A percentile compares a stretch with the other conserved stretches of the same genome.
These are phyloP conservation scores for Ceratopteris richardii DNA, from an alignment of 75 land plant species.

Conservation along the genomic window DNA sequence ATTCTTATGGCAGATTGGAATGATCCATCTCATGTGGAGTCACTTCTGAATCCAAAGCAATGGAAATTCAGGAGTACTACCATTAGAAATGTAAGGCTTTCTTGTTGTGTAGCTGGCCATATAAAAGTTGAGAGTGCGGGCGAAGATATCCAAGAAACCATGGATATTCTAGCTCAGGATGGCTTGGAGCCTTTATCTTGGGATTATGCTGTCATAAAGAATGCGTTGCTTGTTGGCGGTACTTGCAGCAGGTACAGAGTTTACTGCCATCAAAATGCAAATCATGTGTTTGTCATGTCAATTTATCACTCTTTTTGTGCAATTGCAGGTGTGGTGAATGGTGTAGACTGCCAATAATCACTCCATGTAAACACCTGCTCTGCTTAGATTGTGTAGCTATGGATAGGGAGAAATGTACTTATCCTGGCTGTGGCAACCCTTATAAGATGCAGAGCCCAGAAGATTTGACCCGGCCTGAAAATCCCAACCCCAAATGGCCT, in stretches of 20 bases:
- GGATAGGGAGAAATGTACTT: slow-evolving; percentile 75
- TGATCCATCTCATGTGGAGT: slow-evolving; percentile 94
- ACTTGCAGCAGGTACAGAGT: slow-evolving; percentile 54
- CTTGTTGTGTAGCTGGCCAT: slow-evolving; percentile 97
- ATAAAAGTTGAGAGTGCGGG: slow-evolving; percentile 84
- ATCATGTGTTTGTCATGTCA: background rate
- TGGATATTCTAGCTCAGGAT: slow-evolving; percentile 69
- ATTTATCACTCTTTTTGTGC: background rate
- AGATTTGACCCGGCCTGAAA: slow-evolving; percentile 78
- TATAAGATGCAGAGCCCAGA: slow-evolving; percentile 97
- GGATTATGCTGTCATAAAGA: slow-evolving; percentile 48
- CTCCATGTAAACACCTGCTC: slow-evolving; percentile 89
- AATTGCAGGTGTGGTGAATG: slow-evolving; percentile 70
- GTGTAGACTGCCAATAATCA: slow-evolving; percentile 89
- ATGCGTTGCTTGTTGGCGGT: slow-evolving; percentile 61
- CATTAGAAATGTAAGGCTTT: slow-evolving; percentile 69
- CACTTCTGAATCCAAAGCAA: slow-evolving; percentile 90
- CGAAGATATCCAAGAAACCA: slow-evolving; percentile 85
- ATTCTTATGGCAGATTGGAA: slow-evolving; percentile 97
- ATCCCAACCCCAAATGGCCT: slow-evolving; percentile 96
- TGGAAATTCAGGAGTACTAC: slow-evolving; percentile 79
- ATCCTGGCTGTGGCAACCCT: slow-evolving; percentile 62
- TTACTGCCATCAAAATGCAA: background rate
- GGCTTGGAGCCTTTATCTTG: slow-evolving; percentile 73
- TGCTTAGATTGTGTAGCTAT: slow-evolving; percentile 91